Conservation (phyloP, 2,329 filamentous ascomycete species). For the Diaporthe longicolla region DNA sequence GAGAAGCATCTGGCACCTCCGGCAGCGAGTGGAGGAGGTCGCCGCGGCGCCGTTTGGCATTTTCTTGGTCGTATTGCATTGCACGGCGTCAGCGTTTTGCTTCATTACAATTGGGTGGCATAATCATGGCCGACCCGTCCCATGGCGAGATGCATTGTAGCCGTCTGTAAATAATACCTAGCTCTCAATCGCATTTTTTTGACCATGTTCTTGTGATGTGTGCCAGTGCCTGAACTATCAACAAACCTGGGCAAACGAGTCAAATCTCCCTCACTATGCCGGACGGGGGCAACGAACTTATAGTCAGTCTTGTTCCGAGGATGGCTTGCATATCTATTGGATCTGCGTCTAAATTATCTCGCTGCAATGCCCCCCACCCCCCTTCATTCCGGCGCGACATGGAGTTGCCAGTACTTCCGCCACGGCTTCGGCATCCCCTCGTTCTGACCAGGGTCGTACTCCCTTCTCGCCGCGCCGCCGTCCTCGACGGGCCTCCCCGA, state of each 20-base stretch:
- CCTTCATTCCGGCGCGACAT: conserved; percentile 37
- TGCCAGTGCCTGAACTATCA: too few species aligned
- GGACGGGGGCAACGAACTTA: not conserved
- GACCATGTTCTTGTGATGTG: not conserved
- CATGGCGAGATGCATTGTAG: conserved; percentile 17
- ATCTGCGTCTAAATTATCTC: not conserved
- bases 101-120: not conserved
- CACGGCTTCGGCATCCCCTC: conserved; percentile 35
- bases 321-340: not conserved
- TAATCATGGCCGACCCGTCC: not conserved
- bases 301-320: not conserved
- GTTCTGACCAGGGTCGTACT: conserved; percentile 38
- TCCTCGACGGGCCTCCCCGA: conserved; percentile 10
- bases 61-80: conserved; percentile 23
- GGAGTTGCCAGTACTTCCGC: conserved; percentile 40
- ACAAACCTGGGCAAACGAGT: not conserved
- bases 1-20: not conserved
- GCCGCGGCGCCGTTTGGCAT: not conserved
- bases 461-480: conserved; percentile 34
- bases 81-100: conserved; percentile 29
- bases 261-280: not conserved
- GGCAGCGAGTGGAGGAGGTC: not conserved
- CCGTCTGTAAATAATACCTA: conserved; percentile 24
- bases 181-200: not conserved
- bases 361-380: not conserved